Conservation (phyloP, 1,139 yeast species). For the Magnusiomyces ingens region DNA sequence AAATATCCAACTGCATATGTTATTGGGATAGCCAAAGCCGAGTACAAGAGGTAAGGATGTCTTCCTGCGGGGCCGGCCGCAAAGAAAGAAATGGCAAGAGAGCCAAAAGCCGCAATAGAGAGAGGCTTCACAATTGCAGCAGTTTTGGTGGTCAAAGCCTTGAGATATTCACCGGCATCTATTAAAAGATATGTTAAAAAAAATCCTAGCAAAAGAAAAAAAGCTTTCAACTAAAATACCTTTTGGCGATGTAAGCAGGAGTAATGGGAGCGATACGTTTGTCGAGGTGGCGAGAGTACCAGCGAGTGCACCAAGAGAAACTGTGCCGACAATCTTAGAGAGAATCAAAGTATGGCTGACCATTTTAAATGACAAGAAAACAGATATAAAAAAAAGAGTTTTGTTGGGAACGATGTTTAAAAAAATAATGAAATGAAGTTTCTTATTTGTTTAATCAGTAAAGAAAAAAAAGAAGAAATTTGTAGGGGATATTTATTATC, state of each 20-base stretch:
- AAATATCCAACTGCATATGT: constrained; percentile 10
- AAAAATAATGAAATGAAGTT: no score
- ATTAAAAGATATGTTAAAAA: not conserved
- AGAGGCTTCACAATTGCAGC: constrained; percentile 17
- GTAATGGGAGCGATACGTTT: constrained; percentile 21
- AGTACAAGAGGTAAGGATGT: constrained; percentile 28
- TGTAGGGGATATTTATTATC: no score
- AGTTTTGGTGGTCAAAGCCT: constrained; percentile 6
- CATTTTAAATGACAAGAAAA: constrained; percentile 14
- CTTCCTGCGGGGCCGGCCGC: constrained; percentile 22
- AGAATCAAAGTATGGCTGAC: constrained; percentile 21
- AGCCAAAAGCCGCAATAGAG: constrained; percentile 19
- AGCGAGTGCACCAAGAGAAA: constrained; percentile 26
- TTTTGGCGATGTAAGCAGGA: constrained; percentile 13
- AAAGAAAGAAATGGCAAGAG: constrained; percentile 22
- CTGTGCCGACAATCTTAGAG: constrained; percentile 28
- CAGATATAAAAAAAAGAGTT: not conserved
- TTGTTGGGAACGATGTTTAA: not conserved
- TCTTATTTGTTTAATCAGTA: no score
- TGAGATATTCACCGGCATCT: constrained; percentile 4
- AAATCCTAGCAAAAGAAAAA: not conserved
- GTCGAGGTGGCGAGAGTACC: constrained; percentile 24
- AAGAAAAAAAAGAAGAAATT: no score
- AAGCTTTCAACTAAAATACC: not conserved
- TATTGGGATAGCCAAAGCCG: constrained; percentile 23